Evolutionary conservation across 176 grass and related monocot species (phyloP), one percentile per base, ranked within the genome.

Genomic region (Paspalum vaginatum): DNA sequence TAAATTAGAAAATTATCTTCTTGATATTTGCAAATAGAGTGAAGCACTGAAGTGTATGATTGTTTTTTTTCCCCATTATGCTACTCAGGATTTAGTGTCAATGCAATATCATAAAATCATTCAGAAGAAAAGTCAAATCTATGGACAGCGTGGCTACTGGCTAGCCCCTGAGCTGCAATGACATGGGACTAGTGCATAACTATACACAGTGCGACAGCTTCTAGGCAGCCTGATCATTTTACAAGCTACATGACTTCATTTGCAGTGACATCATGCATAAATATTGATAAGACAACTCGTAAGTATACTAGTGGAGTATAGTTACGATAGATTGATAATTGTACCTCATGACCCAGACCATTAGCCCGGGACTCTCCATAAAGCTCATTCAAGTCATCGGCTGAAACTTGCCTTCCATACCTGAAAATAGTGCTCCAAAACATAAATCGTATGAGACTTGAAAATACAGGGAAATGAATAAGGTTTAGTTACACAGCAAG

Each of bases 341-440:
- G 74, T 89, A 98, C 95, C 95, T 98, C 92, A 47, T 88, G 90
- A 74, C 95, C 92, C 20, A 98, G 85, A 83, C 92, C 92, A 52
- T 79, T 85, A 85, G 95, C 88, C 40, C 92, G 63, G 38, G 95
- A 94, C 60, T 89, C 78, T 84, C 88, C 86, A 82, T 98, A 98
- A 59, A 98, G 59, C 13, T 49, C 89, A 84, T 77, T 94, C 75
- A 98, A 88, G 52, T 89, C 90, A 89, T 91, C 81, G 84, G 83
- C 90, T 64, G 78, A 75, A 81, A 70, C 70, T 75, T 92, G 95
- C 47, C 59, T 78, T 40, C 95, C 95, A 79, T 94, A 98, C 75
- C 92, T 98, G 80, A 68, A 85, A 91, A 84, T n/a, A 20, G 50
- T 11, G 66, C 2, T 43, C 72, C 9, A 38, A 54, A 66, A 78